Conservation (phyloP, 768 basidiomycete species). For the Suillus occidentalis region DNA sequence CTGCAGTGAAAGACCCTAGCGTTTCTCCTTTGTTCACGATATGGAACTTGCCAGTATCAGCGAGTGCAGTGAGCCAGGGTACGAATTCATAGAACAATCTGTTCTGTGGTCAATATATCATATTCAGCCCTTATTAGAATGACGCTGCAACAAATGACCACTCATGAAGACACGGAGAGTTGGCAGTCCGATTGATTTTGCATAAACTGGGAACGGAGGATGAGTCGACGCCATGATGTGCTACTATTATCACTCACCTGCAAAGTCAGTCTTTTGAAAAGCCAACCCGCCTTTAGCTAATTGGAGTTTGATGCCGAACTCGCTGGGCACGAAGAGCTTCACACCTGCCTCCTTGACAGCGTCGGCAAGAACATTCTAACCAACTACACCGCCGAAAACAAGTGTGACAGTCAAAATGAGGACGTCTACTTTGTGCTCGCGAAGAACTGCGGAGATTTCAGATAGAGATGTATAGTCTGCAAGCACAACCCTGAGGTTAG, state of each 20-base stretch:
- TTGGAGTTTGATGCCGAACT: slow-evolving; percentile 25
- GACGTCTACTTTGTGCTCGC: slow-evolving; percentile 22
- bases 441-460: slow-evolving; percentile 17
- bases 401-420: slow-evolving; percentile 27
- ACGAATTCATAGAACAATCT: slow-evolving; percentile 27
- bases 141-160: background rate
- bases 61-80: slow-evolving; percentile 22
- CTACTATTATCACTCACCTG: slow-evolving; percentile 7
- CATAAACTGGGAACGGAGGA: slow-evolving; percentile 9
- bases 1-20: slow-evolving; percentile 24
- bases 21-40: slow-evolving; percentile 22
- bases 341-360: slow-evolving; percentile 31
- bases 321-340: slow-evolving; percentile 32
- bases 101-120: slow-evolving; percentile 6
- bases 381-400: slow-evolving; percentile 14
- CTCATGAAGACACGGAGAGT: slow-evolving; percentile 24
- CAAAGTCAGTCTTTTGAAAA: slow-evolving; percentile 19
- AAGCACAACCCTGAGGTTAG: slow-evolving; percentile 7
- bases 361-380: slow-evolving; percentile 26
- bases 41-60: slow-evolving; percentile 15
- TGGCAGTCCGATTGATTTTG: slow-evolving; percentile 17
- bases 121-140: background rate
- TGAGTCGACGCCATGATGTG: background rate
- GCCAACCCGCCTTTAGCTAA: slow-evolving; percentile 12
- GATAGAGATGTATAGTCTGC: slow-evolving; percentile 6